Conservation (phyloP, 2,329 filamentous ascomycete genomes). For the Pseudogymnoascus sp. region DNA sequence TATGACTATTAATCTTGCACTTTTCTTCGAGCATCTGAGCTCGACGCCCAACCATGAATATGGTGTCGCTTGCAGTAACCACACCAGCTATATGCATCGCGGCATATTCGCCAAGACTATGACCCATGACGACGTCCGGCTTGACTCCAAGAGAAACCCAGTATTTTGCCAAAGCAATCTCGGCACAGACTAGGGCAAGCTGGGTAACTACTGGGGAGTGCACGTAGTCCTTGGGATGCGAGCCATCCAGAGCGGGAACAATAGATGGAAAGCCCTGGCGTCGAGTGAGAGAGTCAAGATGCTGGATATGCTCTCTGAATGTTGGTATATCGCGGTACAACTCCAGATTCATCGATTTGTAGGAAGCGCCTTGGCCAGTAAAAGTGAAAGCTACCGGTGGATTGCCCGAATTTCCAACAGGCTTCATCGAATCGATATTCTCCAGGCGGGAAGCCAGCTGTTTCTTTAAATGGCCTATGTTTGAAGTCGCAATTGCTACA, state of each 20-base stretch:
- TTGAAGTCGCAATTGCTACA: slow-evolving; percentile 36
- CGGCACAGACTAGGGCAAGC: slow-evolving; percentile 41
- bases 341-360: slow-evolving; percentile 31
- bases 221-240: slow-evolving; percentile 30
- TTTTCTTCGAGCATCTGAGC: slow-evolving; percentile 54
- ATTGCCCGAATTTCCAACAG: slow-evolving; percentile 1
- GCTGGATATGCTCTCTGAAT: slow-evolving; percentile 20
- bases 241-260: slow-evolving; percentile 35
- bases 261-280: slow-evolving; percentile 23
- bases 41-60: slow-evolving; percentile 60
- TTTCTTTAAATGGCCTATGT: slow-evolving; percentile 19
- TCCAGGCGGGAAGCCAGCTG: slow-evolving; percentile 7
- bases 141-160: slow-evolving; percentile 46
- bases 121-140: slow-evolving; percentile 46
- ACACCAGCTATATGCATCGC: slow-evolving; percentile 63
- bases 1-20: slow-evolving; percentile 59
- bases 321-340: slow-evolving; percentile 30
- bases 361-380: slow-evolving; percentile 33
- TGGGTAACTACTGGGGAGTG: slow-evolving; percentile 43
- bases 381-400: slow-evolving; percentile 8
- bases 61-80: slow-evolving; percentile 58
- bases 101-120: slow-evolving; percentile 65
- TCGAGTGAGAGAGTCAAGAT: slow-evolving; percentile 19
- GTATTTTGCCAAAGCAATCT: slow-evolving; percentile 45
- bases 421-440: neutral